Evolutionary conservation across 257 asterid genomes (phyloP).

Genomic region (Euphrasia confusa): DNA sequence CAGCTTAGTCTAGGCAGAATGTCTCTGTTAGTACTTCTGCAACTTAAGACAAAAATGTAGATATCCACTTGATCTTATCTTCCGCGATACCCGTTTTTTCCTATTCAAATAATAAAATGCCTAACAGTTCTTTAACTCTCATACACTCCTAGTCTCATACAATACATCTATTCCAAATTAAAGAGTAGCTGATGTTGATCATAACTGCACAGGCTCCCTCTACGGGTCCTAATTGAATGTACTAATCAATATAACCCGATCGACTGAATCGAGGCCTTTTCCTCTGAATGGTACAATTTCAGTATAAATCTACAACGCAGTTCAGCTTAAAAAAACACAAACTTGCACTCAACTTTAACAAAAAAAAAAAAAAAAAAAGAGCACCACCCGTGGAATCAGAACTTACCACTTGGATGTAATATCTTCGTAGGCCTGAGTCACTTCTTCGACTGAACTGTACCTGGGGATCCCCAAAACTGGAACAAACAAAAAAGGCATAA

Average conservation of each 20-base stretch:
- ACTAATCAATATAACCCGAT: background rate
- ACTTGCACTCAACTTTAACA: background rate
- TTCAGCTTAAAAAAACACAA: background rate
- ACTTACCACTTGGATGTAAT: conserved; percentile 57
- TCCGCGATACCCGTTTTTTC: background rate
- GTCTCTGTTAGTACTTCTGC: background rate
- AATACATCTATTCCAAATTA: background rate
- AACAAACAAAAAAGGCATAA: background rate
- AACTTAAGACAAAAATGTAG: background rate
- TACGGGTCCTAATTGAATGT: background rate
- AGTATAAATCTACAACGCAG: no score
- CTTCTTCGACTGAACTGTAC: conserved; percentile 71
- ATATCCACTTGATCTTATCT: background rate
- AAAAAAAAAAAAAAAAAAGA: conserved; percentile 11
- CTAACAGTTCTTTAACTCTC: background rate
- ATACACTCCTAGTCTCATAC: background rate
- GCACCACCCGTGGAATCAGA: conserved; percentile 3
- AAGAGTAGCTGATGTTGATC: background rate
- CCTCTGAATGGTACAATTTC: background rate
- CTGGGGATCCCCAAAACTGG: conserved; percentile 69
- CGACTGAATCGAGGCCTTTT: background rate
- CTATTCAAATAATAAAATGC: background rate
- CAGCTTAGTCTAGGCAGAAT: background rate
- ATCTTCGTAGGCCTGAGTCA: conserved; percentile 58
- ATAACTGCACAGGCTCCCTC: background rate